Base-by-base conservation (phyloP, 139 green algal genomes). In the Tetraselmis chui region DNA sequence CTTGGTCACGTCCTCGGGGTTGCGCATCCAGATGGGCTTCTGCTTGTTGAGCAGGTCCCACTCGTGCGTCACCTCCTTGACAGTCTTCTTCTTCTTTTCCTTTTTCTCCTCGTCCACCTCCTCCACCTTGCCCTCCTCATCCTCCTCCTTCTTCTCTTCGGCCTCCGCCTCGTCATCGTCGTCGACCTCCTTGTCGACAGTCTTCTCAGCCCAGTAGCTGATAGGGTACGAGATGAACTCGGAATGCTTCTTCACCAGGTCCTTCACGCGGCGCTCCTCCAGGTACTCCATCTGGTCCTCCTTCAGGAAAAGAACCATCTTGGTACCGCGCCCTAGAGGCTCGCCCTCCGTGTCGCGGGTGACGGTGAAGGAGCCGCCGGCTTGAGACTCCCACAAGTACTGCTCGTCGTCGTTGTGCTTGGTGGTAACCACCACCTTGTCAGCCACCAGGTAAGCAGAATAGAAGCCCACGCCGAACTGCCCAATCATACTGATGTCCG, bases 401-500 rank as follows among this genome's bases (percentile, higher is more conserved):
- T 95, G 88, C 26, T 84, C 83, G 79, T 96, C 93, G 23, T 85
- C 80, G 82, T 93, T 89, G 83, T 80, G 91, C 88, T 95, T 97
- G 74, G 93, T 97, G 77, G 86, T 75, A 67, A 99, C 96, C 0
- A 78, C 92, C 32, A 99, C 92, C 0, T 83, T 79, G 88, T 97
- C 93, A 23, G 93, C 90, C 2, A 92, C 88, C 28, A 32, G 79
- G 2, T 29, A 99, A 22, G 95, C 91, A 0, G 93, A 98, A 90
- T 99, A 99, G 89, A 99, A 99, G 77, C 97, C 97, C 26, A 99
- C 97, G 81, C 97, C 97, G 92, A 99, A 99, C 90, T 98, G 93
- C 76, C 83, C 82, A n/a, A 87, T 18, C 11, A 5, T 18, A 67
- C 45, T 67, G 45, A 67, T 18, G 45, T 67, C 45, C 22, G 97